Evolutionary conservation across 2,329 filamentous ascomycete species (phyloP), one percentile per base, ranked within the genome.

Genomic region (Phaeosphaeriaceae sp.): DNA sequence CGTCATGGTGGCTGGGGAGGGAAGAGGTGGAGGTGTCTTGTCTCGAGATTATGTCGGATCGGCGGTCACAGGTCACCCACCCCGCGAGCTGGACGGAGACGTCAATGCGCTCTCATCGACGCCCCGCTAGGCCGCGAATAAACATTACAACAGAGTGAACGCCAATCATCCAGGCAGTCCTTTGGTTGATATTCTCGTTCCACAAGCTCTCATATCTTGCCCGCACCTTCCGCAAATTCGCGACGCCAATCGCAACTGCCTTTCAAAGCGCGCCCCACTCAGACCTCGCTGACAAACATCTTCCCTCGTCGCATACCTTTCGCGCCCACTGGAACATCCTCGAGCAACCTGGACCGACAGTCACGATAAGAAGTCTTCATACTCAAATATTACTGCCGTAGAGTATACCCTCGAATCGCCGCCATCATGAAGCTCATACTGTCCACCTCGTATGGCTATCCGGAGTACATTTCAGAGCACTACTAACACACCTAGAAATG

Each of bases 401-500:
- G 3, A 36, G 7, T 19, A 24, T 48, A 2, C 25, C 24, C 10
- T n/a, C 13, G 11, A 19, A 15, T 17, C 31, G 41, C 33, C 31
- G 48, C 17, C 57, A 88, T 85, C 84, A 92, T 92, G 82, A 92
- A 92, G 82, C 83, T 96, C 75, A 86, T 96, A 65, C 86, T 96
- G 53, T 96, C 91, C 55, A 96, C 92, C 65, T 92, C 90, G 92
- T 95, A 85, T 71, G 89, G 80, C 48, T n/a, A 27, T 36, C n/a
- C 19, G 24, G 19, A 13, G 17, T 21, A 47, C 9, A 13, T 27
- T 19, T 40, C 27, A 24, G 31, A 20, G 42, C 58, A 31, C 68
- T 67, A n/a, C 67, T 75, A 51, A 62, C 84, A 74, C 94, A 92
- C 81, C 87, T 70, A 89, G 87, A 73, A 97, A 96, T 82, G 90